Percentiles rank a stretch among this genome's conserved stretches.
phyloP scores from a whole-genome alignment of 257 asterid species.

The Plectranthus barbatus region DNA sequence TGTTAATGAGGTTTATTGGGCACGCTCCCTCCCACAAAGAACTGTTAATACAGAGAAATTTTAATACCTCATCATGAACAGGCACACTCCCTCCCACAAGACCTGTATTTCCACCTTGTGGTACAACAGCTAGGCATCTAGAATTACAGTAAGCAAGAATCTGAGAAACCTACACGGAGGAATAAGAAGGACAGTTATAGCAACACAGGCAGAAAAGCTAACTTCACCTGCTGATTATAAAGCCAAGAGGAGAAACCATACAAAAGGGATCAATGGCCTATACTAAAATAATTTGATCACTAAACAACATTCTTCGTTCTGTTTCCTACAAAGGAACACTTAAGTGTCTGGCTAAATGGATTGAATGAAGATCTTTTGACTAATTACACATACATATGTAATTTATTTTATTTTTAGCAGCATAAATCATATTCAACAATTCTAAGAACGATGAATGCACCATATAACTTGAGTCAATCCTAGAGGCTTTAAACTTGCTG shows the following conservation, averaged over 20 bases:
- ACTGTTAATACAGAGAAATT: constrained; percentile 9
- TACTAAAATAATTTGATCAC: background rate
- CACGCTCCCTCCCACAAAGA: background rate
- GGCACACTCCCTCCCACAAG: constrained; percentile 99
- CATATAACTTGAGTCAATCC: background rate
- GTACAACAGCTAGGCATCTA: constrained; percentile 89
- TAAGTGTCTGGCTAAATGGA: background rate
- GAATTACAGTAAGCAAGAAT: constrained; percentile 83
- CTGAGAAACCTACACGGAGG: constrained; percentile 63
- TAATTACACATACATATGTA: background rate
- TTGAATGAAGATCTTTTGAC: background rate
- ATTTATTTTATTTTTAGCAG: background rate
- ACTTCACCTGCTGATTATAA: background rate
- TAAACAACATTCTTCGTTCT: background rate
- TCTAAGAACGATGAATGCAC: background rate
- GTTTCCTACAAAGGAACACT: background rate
- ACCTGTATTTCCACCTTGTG: constrained; percentile 99
- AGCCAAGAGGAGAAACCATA: background rate
- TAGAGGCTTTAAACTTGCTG: background rate
- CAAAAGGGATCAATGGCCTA: background rate
- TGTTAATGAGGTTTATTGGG: background rate
- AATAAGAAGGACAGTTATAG: constrained; percentile 14
- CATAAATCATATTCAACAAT: background rate
- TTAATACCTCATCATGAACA: constrained; percentile 87
- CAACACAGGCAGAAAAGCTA: constrained; percentile 1